A percentile compares a stretch with the other conserved stretches of the same genome.
phyloP scores from a whole-genome alignment of 805 yeast species.

The Lachancea kluyveri region DNA sequence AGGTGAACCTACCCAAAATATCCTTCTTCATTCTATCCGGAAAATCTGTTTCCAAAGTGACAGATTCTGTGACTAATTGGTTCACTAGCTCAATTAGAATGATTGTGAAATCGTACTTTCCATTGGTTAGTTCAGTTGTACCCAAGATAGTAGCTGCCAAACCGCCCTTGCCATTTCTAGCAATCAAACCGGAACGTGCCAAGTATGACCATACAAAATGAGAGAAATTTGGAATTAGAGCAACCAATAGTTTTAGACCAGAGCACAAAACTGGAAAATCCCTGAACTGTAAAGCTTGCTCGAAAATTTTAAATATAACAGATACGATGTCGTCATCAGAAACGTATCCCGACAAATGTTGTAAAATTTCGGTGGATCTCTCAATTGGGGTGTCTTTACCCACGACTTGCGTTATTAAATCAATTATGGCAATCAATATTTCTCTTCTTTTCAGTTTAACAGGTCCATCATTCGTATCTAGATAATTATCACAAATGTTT shows the following conservation, averaged over 20 bases:
- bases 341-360: conserved; percentile 35
- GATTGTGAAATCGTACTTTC: conserved; percentile 59
- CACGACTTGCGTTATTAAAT: conserved; percentile 44
- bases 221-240: conserved; percentile 45
- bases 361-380: conserved; percentile 36
- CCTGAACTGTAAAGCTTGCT: conserved; percentile 56
- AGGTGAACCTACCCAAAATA: conserved; percentile 47
- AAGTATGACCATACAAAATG: conserved; percentile 76
- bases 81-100: conserved; percentile 51
- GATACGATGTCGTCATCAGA: conserved; percentile 57
- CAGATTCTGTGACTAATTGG: conserved; percentile 45
- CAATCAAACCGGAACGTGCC: conserved; percentile 58
- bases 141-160: conserved; percentile 56
- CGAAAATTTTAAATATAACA: conserved; percentile 58
- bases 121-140: conserved; percentile 63
- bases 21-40: conserved; percentile 42
- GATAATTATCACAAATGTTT: conserved; percentile 36
- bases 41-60: conserved; percentile 34
- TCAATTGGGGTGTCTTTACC: conserved; percentile 32
- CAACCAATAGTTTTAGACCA: conserved; percentile 44
- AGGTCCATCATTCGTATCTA: conserved; percentile 28
- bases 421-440: conserved; percentile 42
- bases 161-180: conserved; percentile 60
- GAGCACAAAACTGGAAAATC: conserved; percentile 39
- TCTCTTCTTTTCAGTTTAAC: conserved; percentile 33